These are phyloP conservation scores for Physcomitrellopsis africana DNA, from an alignment of 225 moss, liverwort and hornwort species.

Conservation along the genomic window DNA sequence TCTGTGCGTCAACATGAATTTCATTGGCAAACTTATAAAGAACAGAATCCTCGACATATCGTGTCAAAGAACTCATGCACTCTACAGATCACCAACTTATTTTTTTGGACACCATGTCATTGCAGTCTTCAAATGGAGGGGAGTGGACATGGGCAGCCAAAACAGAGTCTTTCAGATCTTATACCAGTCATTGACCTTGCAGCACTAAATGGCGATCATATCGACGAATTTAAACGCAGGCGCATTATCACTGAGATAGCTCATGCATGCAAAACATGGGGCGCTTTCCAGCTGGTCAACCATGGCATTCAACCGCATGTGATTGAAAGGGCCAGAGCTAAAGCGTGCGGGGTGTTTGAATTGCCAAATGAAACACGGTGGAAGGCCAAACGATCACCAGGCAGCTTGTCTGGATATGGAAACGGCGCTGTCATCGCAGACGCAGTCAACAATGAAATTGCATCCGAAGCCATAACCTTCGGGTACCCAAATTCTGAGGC, in stretches of 20 bases:
- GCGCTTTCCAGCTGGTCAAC: slow-evolving; percentile 50
- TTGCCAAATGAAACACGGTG: slow-evolving; percentile 41
- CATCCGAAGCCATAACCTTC: slow-evolving; percentile 54
- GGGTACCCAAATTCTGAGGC: slow-evolving; percentile 46
- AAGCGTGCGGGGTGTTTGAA: slow-evolving; percentile 39
- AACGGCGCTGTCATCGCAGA: slow-evolving; percentile 47
- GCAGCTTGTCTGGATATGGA: slow-evolving; percentile 54
- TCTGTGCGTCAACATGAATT: background rate
- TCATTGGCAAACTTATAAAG: background rate
- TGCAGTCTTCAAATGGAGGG: slow-evolving; percentile 42
- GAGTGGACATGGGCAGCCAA: slow-evolving; percentile 15
- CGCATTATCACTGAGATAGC: slow-evolving; percentile 34
- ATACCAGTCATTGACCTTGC: slow-evolving; percentile 50
- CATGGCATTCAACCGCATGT: slow-evolving; percentile 41
- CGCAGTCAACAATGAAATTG: slow-evolving; percentile 25
- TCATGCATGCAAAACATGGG: slow-evolving; percentile 52
- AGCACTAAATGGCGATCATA: slow-evolving; percentile 37
- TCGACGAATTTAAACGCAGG: slow-evolving; percentile 31
- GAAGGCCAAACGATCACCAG: slow-evolving; percentile 45
- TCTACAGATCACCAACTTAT: slow-evolving; percentile 23
- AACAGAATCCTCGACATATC: slow-evolving; percentile 1
- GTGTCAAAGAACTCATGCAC: background rate
- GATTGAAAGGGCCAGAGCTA: slow-evolving; percentile 44
- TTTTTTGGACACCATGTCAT: slow-evolving; percentile 1
- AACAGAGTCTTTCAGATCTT: slow-evolving; percentile 26